phyloP scores from a whole-genome alignment of 768 basidiomycete genomes.

The Fistulinella prunicolor region DNA sequence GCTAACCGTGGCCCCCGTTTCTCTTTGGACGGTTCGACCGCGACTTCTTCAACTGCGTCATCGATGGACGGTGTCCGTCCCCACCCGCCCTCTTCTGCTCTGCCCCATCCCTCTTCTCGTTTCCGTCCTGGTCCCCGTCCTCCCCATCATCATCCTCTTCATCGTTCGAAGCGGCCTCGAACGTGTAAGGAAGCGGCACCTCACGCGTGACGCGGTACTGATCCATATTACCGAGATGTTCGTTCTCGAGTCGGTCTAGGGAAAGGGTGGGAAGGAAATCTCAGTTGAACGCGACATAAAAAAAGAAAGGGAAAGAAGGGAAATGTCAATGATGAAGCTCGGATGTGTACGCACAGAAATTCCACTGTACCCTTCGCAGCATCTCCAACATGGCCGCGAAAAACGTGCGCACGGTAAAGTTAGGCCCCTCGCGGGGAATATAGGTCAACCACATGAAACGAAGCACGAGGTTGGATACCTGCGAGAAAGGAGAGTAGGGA shows the following conservation, averaged over 20 bases:
- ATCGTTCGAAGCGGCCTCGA: slow-evolving; percentile 47
- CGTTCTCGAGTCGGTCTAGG: slow-evolving; percentile 78
- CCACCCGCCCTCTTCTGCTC: neutral
- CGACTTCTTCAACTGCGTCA: too few species aligned
- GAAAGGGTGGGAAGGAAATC: too few species aligned
- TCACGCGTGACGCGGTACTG: slow-evolving; percentile 88
- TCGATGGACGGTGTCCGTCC: too few species aligned
- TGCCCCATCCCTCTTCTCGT: neutral
- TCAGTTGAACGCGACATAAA: neutral
- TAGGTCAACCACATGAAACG: slow-evolving; percentile 85
- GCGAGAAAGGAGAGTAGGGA: too few species aligned
- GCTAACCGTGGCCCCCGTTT: slow-evolving; percentile 1
- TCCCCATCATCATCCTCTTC: slow-evolving; percentile 46
- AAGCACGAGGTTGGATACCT: slow-evolving; percentile 71
- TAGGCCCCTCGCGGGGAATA: slow-evolving; percentile 54
- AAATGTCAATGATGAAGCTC: too few species aligned
- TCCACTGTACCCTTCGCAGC: slow-evolving; percentile 84
- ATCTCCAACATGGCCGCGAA: slow-evolving; percentile 72
- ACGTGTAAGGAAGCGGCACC: slow-evolving; percentile 75
- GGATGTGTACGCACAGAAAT: slow-evolving; percentile 83
- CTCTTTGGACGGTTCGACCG: neutral
- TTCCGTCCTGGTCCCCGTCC: neutral
- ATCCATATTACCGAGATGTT: slow-evolving; percentile 94
- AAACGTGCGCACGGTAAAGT: slow-evolving; percentile 57
- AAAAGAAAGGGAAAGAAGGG: neutral